Percentiles rank a stretch among this genome's conserved stretches.
Evolutionary conservation across 2,329 filamentous ascomycete species (phyloP).

Genomic region (Calycina herbarum): DNA sequence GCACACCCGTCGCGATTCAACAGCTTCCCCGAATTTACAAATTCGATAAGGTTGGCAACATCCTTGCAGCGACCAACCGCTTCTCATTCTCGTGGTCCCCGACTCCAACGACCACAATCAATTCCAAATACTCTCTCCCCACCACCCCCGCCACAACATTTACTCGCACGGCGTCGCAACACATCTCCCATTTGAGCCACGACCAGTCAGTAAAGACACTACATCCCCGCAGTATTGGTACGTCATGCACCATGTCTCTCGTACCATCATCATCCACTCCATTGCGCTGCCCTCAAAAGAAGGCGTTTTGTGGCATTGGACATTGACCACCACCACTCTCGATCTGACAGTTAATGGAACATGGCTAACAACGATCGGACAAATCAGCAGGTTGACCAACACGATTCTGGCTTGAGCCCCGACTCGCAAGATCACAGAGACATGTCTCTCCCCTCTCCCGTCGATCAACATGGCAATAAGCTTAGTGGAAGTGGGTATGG

Average conservation of each 20-base stretch:
- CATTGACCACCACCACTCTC: slow-evolving; percentile 8
- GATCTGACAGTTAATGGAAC: slow-evolving; percentile 14
- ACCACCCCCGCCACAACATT: slow-evolving; percentile 17
- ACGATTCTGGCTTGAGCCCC: slow-evolving; percentile 12
- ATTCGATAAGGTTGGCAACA: slow-evolving; percentile 7
- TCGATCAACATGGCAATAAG: slow-evolving; percentile 34
- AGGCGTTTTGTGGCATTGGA: slow-evolving; percentile 4
- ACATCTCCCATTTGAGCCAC: slow-evolving; percentile 1
- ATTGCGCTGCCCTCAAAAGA: not conserved
- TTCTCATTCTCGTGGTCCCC: not conserved
- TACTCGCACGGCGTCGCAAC: not conserved
- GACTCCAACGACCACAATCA: not conserved
- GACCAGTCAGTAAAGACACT: slow-evolving; percentile 15
- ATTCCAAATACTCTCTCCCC: slow-evolving; percentile 30
- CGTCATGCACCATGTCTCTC: slow-evolving; percentile 22
- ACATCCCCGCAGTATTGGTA: slow-evolving; percentile 15
- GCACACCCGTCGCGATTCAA: not conserved
- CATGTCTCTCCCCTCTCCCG: slow-evolving; percentile 34
- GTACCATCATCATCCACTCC: not conserved
- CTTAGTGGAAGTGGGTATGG: slow-evolving; percentile 34
- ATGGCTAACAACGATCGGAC: slow-evolving; percentile 24
- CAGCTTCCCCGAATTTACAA: not conserved
- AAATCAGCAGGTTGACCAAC: slow-evolving; percentile 14
- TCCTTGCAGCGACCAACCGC: slow-evolving; percentile 9
- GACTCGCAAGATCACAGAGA: slow-evolving; percentile 12